A percentile compares a stretch with the other conserved stretches of the same genome.
These are phyloP conservation scores for Mortierella sp. DNA, from an alignment of 371 early-diverging fungal genomes.

Conservation along the genomic window DNA sequence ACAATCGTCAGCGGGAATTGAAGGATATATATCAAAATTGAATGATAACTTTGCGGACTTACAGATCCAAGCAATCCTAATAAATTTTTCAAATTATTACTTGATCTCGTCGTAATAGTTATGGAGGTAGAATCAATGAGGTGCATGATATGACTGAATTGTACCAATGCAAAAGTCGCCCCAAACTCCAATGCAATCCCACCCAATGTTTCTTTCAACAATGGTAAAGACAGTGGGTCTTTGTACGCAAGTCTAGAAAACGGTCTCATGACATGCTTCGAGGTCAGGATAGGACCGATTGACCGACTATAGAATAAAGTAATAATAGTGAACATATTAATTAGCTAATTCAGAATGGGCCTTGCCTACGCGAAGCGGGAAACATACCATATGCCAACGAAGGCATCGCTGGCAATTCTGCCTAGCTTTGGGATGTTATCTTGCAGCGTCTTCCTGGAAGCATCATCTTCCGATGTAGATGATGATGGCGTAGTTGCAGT, in stretches of 20 bases:
- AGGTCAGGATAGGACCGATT: constrained; percentile 70
- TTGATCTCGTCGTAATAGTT: constrained; percentile 19
- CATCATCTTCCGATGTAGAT: constrained; percentile 36
- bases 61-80: constrained; percentile 49
- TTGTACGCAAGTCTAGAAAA: constrained; percentile 68
- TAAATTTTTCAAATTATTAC: constrained; percentile 34
- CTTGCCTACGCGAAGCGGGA: not conserved
- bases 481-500: not conserved
- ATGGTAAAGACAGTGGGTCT: constrained; percentile 60
- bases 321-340: not conserved
- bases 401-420: constrained; percentile 62
- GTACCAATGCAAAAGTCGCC: constrained; percentile 73
- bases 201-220: constrained; percentile 61
- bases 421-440: constrained; percentile 28
- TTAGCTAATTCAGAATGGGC: too few species aligned
- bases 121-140: constrained; percentile 56
- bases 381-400: constrained; percentile 64
- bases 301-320: constrained; percentile 40
- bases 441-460: constrained; percentile 11
- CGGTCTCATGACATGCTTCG: constrained; percentile 73
- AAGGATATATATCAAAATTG: not conserved
- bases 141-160: constrained; percentile 69
- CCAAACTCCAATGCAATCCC: constrained; percentile 69
- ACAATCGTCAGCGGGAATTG: not conserved
- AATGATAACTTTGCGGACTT: not conserved